Conservation (phyloP, 768 basidiomycete species). For the Favolaschia claudopus region DNA sequence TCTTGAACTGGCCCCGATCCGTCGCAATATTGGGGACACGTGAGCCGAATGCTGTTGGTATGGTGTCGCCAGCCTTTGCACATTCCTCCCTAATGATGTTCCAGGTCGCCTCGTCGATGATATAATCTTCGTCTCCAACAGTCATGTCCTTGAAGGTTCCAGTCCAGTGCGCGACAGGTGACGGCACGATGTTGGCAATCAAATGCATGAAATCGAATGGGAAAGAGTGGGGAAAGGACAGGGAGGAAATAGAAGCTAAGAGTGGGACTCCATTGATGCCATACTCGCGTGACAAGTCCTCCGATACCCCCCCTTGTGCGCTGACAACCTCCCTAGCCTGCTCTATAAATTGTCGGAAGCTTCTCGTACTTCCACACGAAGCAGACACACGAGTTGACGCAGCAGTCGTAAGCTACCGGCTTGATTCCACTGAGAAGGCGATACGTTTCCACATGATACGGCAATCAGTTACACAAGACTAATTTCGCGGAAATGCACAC, state of each 20-base stretch:
- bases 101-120: slow-evolving; percentile 32
- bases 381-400: too few species aligned
- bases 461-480: too few species aligned
- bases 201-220: slow-evolving; percentile 24
- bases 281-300: too few species aligned
- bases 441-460: too few species aligned
- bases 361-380: too few species aligned
- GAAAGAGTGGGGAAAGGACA: slow-evolving; percentile 36
- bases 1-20: slow-evolving; percentile 29
- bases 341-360: background rate
- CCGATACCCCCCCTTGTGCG: too few species aligned
- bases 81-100: slow-evolving; percentile 37
- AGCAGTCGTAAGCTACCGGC: too few species aligned
- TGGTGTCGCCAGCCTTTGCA: slow-evolving; percentile 27
- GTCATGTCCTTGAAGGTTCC: slow-evolving; percentile 39
- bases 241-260: slow-evolving; percentile 27
- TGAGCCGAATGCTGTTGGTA: slow-evolving; percentile 35
- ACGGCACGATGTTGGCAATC: slow-evolving; percentile 28
- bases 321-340: background rate
- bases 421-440: too few species aligned
- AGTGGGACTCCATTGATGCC: slow-evolving; percentile 34
- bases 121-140: slow-evolving; percentile 27
- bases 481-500: too few species aligned
- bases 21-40: slow-evolving; percentile 31
- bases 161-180: slow-evolving; percentile 41